Conservation (phyloP, 345 rosid genomes). For the Lepidium africanum region DNA sequence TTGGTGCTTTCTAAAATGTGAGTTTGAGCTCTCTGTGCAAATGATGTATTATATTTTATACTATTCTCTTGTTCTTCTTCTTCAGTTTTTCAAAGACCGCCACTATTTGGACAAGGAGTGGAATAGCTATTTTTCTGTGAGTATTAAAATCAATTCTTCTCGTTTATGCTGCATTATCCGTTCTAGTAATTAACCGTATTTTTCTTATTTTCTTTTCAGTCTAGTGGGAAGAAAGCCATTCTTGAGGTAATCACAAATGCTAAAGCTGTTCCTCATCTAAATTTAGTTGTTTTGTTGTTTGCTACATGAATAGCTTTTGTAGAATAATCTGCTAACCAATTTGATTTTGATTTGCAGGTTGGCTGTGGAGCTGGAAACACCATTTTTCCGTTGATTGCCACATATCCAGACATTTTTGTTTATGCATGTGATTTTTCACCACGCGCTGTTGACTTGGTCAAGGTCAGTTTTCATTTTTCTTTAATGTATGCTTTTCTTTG, state of each 20-base stretch:
- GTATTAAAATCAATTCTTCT: conserved; percentile 19
- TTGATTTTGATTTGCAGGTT: conserved; percentile 39
- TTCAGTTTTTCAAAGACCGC: conserved; percentile 87
- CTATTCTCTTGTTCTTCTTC: not conserved
- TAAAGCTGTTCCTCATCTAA: not conserved
- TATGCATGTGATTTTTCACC: conserved; percentile 91
- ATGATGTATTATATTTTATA: not conserved
- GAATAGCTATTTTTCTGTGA: conserved; percentile 70
- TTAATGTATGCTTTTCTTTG: not conserved
- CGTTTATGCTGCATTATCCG: not conserved
- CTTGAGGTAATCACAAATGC: conserved; percentile 50
- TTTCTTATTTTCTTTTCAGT: conserved; percentile 31
- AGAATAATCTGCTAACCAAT: not conserved
- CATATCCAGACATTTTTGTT: conserved; percentile 65
- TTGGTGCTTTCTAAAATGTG: not conserved
- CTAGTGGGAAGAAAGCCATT: conserved; percentile 38
- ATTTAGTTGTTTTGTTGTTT: not conserved
- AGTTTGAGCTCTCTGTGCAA: not conserved
- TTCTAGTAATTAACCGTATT: not conserved
- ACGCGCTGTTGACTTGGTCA: conserved; percentile 78
- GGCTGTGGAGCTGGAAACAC: conserved; percentile 98
- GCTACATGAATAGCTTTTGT: not conserved
- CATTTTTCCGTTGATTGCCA: conserved; percentile 68
- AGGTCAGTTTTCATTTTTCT: conserved; percentile 43
- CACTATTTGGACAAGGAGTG: conserved; percentile 97